phyloP scores from a whole-genome alignment of 176 grass and related monocot genomes.

The Avena insularis region DNA sequence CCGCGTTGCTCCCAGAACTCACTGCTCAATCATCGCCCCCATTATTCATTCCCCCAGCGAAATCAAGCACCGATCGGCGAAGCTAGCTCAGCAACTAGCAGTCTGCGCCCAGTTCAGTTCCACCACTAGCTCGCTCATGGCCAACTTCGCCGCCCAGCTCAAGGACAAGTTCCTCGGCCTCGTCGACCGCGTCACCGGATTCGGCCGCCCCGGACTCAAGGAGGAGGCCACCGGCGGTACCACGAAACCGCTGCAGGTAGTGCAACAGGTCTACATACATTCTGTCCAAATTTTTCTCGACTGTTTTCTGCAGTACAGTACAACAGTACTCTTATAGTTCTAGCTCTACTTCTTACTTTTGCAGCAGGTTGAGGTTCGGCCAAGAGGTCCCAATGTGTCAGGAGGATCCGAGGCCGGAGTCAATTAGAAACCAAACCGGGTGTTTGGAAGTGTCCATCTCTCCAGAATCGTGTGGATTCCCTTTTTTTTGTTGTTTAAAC shows the following conservation, averaged over 20 bases:
- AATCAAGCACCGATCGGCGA: not conserved
- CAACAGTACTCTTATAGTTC: too few relatives aligned
- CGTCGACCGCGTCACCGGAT: conserved; percentile 29
- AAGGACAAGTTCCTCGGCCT: conserved; percentile 49
- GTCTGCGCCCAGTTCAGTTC: too few relatives aligned
- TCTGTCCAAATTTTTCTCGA: not conserved
- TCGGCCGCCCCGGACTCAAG: not conserved
- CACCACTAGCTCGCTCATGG: conserved; percentile 20
- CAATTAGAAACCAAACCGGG: not conserved
- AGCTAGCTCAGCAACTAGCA: not conserved
- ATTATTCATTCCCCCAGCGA: too few relatives aligned
- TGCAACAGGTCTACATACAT: too few relatives aligned
- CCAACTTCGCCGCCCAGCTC: conserved; percentile 36
- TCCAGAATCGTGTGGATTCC: not conserved
- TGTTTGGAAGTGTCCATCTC: not conserved
- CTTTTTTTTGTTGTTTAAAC: not conserved
- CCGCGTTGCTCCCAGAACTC: not conserved
- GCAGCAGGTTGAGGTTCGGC: conserved; percentile 32
- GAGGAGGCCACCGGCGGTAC: not conserved
- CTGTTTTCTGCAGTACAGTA: not conserved
- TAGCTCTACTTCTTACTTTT: not conserved
- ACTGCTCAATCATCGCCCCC: not conserved
- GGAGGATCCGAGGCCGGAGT: conserved; percentile 18
- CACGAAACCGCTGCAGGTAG: not conserved
- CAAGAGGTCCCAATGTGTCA: conserved; percentile 26